Percentiles rank a stretch among this genome's conserved stretches.
Conservation (phyloP, 495 filamentous ascomycete genomes). For the Aspergillus ostianus region DNA sequence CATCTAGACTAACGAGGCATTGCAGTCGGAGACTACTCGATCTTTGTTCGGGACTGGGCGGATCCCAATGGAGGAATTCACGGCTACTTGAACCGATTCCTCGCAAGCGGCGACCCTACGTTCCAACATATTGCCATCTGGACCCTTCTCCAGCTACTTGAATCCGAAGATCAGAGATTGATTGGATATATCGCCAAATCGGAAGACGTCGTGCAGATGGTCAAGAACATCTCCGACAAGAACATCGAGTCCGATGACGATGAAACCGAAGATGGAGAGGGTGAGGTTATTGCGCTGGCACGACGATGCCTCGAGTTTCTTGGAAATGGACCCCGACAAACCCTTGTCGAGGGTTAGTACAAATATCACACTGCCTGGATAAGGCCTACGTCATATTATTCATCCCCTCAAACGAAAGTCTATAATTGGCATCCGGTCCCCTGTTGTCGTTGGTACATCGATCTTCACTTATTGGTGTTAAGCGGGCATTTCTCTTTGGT, state of each 20-base stretch:
- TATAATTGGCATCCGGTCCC: constrained; percentile 9
- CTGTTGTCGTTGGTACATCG: constrained; percentile 16
- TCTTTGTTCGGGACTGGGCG: constrained; percentile 91
- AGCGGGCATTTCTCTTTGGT: constrained; percentile 37
- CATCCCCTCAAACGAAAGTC: constrained; percentile 13
- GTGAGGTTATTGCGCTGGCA: constrained; percentile 90
- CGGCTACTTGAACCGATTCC: constrained; percentile 88
- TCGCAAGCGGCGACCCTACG: constrained; percentile 90
- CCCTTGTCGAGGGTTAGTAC: constrained; percentile 54
- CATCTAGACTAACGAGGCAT: constrained; percentile 18
- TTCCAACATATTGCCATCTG: constrained; percentile 99
- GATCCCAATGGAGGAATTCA: constrained; percentile 93
- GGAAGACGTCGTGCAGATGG: constrained; percentile 85
- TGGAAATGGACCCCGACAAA: constrained; percentile 58
- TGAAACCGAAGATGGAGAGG: constrained; percentile 85
- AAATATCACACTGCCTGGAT: constrained; percentile 15
- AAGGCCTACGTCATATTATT: constrained; percentile 13
- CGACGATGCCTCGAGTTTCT: constrained; percentile 85
- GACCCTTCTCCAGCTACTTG: constrained; percentile 92
- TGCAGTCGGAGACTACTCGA: constrained; percentile 90
- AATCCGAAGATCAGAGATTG: constrained; percentile 86
- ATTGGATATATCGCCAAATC: constrained; percentile 82
- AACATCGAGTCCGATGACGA: constrained; percentile 90
- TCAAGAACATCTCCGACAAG: constrained; percentile 84
- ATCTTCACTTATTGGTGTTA: constrained; percentile 28